Evolutionary conservation across 2,329 filamentous ascomycete species (phyloP).

Genomic region (Fusarium buxicola): DNA sequence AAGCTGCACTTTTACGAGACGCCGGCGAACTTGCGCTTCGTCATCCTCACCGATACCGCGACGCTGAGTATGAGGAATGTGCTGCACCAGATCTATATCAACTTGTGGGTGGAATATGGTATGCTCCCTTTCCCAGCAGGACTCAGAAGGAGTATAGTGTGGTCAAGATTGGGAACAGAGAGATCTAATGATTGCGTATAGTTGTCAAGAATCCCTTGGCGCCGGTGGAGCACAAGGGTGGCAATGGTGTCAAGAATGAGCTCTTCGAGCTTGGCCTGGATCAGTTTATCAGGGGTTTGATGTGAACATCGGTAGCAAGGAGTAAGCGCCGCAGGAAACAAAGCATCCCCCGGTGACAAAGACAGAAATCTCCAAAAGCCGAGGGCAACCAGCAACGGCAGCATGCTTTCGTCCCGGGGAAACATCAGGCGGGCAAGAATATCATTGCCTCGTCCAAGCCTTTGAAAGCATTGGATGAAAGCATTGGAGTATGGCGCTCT

Average conservation of each 20-base stretch:
- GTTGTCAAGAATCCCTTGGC: conserved; percentile 78
- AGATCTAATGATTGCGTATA: conserved; percentile 45
- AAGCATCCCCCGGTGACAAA: not conserved
- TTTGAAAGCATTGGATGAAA: not conserved
- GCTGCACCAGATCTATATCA: conserved; percentile 98
- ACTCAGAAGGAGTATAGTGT: not conserved
- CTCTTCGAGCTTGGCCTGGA: conserved; percentile 79
- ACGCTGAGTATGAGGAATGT: conserved; percentile 93
- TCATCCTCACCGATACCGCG: conserved; percentile 93
- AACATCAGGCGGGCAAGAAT: not conserved
- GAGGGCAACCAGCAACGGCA: not conserved
- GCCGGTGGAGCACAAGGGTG: conserved; percentile 75
- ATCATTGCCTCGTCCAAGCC: not conserved
- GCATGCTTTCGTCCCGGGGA: not conserved
- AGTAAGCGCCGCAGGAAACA: conserved; percentile 19
- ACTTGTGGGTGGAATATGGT: conserved; percentile 97
- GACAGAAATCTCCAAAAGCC: not conserved
- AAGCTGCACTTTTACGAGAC: conserved; percentile 99
- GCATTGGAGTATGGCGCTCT: not conserved
- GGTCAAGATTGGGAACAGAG: not conserved
- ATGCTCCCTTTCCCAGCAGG: conserved; percentile 46
- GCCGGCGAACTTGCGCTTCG: conserved; percentile 93
- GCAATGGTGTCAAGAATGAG: conserved; percentile 77
- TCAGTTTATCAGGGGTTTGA: conserved; percentile 77
- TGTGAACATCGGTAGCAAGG: conserved; percentile 54